Evolutionary conservation across 2,329 filamentous ascomycete genomes (phyloP).

Genomic region (Curvularia lunata): DNA sequence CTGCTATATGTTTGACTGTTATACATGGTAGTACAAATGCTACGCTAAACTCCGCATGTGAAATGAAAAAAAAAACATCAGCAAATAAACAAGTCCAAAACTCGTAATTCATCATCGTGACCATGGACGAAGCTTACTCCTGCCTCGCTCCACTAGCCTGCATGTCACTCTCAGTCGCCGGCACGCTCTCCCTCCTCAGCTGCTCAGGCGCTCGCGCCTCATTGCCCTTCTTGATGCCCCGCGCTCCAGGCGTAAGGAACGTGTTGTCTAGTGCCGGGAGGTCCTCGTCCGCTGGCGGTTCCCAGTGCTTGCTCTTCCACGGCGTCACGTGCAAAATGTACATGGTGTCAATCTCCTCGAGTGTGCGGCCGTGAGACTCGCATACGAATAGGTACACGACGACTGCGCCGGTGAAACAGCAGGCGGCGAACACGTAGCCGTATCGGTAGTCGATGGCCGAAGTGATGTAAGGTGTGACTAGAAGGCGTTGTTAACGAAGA

Average conservation of each 20-base stretch:
- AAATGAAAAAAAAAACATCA: no score
- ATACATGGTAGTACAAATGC: neutral
- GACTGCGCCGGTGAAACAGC: constrained; percentile 67
- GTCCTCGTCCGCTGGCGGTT: constrained; percentile 43
- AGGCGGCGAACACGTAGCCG: constrained; percentile 77
- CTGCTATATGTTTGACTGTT: neutral
- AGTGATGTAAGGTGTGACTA: constrained; percentile 76
- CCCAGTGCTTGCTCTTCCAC: constrained; percentile 66
- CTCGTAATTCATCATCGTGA: neutral
- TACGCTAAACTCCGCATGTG: neutral
- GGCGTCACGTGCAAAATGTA: constrained; percentile 71
- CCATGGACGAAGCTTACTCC: neutral
- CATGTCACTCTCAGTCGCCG: constrained; percentile 24
- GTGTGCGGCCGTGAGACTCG: constrained; percentile 72
- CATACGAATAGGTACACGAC: constrained; percentile 80
- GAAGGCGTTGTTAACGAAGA: neutral
- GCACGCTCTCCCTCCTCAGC: constrained; percentile 29
- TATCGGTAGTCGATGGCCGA: constrained; percentile 73
- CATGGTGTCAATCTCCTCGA: constrained; percentile 79
- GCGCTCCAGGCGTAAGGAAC: constrained; percentile 44
- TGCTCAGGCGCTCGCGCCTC: constrained; percentile 39
- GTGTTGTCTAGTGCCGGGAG: constrained; percentile 43
- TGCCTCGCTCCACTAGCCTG: constrained; percentile 20
- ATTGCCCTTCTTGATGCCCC: constrained; percentile 44
- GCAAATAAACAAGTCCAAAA: neutral